Percentiles rank a stretch among this genome's conserved stretches.
Conservation (phyloP, 257 asterid species). For the Fraxinus excelsior region DNA sequence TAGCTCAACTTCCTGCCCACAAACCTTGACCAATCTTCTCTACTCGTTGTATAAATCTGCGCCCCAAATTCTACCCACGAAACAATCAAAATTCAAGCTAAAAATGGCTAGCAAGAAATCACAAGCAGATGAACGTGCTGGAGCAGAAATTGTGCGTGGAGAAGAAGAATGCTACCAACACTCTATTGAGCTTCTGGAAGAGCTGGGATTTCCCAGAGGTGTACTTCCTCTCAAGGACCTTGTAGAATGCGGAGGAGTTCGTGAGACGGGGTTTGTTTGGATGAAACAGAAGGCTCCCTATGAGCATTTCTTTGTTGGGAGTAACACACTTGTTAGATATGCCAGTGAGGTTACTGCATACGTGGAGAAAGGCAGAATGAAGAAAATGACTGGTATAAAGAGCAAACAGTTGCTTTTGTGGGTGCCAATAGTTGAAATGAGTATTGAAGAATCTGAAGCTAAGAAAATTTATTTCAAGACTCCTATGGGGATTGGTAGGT, state of each 20-base stretch:
- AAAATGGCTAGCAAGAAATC: slow-evolving; percentile 49
- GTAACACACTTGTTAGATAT: slow-evolving; percentile 70
- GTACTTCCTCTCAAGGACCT: slow-evolving; percentile 85
- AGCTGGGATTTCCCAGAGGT: slow-evolving; percentile 84
- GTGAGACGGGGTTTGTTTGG: slow-evolving; percentile 82
- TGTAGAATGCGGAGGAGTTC: slow-evolving; percentile 81
- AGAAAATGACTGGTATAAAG: slow-evolving; percentile 90
- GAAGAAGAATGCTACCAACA: slow-evolving; percentile 61
- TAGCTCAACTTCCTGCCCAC: neutral
- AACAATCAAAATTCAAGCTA: neutral
- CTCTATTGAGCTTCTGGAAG: slow-evolving; percentile 58
- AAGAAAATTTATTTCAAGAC: slow-evolving; percentile 77
- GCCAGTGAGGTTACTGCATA: slow-evolving; percentile 78
- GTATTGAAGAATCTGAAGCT: slow-evolving; percentile 47
- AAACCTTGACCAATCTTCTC: neutral
- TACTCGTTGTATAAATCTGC: neutral
- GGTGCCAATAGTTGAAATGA: slow-evolving; percentile 95
- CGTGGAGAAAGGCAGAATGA: slow-evolving; percentile 84
- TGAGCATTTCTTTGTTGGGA: slow-evolving; percentile 62
- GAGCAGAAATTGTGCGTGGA: slow-evolving; percentile 70
- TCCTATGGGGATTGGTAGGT: slow-evolving; percentile 81
- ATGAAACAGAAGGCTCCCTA: slow-evolving; percentile 87
- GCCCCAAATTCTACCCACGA: neutral
- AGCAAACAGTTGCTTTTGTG: slow-evolving; percentile 82
- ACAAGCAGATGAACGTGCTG: slow-evolving; percentile 43